These are phyloP conservation scores for Mycocentrospora acerina DNA, from an alignment of 2,329 filamentous ascomycete genomes.

Conservation along the genomic window DNA sequence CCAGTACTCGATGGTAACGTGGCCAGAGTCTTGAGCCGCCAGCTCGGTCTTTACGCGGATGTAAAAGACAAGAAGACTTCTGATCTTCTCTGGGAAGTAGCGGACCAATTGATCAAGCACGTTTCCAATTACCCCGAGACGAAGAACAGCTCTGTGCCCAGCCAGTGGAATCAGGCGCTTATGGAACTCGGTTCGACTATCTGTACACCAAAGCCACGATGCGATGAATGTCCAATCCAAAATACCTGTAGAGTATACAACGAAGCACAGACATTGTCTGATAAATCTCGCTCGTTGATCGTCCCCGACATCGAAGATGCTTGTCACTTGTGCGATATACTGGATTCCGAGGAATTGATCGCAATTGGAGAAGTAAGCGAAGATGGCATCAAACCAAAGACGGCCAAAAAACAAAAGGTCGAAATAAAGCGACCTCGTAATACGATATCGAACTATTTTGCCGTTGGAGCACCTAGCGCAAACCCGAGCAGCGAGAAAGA, in stretches of 20 bases:
- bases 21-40: conserved; percentile 60
- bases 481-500: conserved; percentile 10
- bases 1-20: conserved; percentile 68
- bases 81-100: conserved; percentile 61
- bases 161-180: conserved; percentile 64
- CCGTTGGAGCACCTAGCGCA: conserved; percentile 17
- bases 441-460: conserved; percentile 36
- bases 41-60: conserved; percentile 59
- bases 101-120: conserved; percentile 56
- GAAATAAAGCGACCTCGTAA: conserved; percentile 18
- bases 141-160: conserved; percentile 53
- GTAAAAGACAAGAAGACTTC: conserved; percentile 58
- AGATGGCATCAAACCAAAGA: conserved; percentile 12
- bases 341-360: conserved; percentile 35
- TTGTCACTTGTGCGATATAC: conserved; percentile 28
- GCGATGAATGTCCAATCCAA: conserved; percentile 42
- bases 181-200: conserved; percentile 68
- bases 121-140: conserved; percentile 44
- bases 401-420: conserved; percentile 28
- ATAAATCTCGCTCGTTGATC: conserved; percentile 11
- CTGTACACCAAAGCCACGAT: conserved; percentile 62
- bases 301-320: conserved; percentile 34
- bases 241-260: conserved; percentile 34
- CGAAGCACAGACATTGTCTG: conserved; percentile 29
- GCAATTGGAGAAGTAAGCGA: conserved; percentile 17